Percentiles rank a stretch among this genome's conserved stretches.
These are phyloP conservation scores for Dimocarpus longan DNA, from an alignment of 345 rosid genomes.

Conservation along the genomic window DNA sequence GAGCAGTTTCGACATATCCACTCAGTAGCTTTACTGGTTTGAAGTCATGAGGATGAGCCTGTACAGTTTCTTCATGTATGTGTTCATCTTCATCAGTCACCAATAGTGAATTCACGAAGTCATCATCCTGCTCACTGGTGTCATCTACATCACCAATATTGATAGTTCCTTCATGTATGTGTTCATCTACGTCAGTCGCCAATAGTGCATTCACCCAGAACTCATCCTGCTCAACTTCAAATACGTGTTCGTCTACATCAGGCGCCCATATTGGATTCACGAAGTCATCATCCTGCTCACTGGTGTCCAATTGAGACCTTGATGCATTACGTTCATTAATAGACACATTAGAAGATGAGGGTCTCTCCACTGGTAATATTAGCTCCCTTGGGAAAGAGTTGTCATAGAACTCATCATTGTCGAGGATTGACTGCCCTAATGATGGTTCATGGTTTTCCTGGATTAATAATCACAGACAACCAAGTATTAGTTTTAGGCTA, in stretches of 20 bases:
- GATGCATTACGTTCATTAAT: background rate
- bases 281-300: constrained; percentile 7
- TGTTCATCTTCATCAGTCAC: background rate
- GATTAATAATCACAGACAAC: constrained; percentile 3
- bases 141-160: no score
- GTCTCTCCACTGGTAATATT: background rate
- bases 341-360: constrained; percentile 1
- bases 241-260: no score
- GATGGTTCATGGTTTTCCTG: constrained; percentile 5
- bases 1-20: background rate
- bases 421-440: background rate
- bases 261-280: background rate
- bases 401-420: background rate
- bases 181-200: no score
- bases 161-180: no score
- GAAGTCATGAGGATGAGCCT: constrained; percentile 5
- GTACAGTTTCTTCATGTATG: background rate
- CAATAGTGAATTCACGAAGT: background rate
- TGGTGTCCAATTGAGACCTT: background rate
- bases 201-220: no score
- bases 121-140: constrained; percentile 4
- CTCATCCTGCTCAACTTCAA: no score
- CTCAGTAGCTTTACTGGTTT: constrained; percentile 17
- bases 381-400: background rate
- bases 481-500: background rate